Conservation (phyloP, 495 filamentous ascomycete species). For the Barbatosphaeria neglecta region DNA sequence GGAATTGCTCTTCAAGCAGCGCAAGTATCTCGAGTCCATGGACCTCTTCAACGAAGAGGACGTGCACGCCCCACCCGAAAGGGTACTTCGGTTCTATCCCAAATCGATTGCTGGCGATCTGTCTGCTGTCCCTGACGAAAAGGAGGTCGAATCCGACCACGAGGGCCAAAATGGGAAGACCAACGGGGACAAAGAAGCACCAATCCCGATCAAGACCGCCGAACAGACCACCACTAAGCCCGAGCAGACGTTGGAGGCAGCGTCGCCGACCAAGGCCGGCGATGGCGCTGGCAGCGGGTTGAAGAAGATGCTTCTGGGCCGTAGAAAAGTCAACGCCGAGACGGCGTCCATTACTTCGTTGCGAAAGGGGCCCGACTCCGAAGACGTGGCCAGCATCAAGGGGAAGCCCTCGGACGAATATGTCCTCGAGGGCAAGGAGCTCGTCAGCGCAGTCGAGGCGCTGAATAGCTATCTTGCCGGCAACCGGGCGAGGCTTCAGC, state of each 20-base stretch:
- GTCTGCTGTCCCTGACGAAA: slow-evolving; percentile 33
- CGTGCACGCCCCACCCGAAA: slow-evolving; percentile 77
- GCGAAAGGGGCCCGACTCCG: slow-evolving; percentile 30
- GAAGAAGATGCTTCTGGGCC: slow-evolving; percentile 39
- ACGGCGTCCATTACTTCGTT: slow-evolving; percentile 55
- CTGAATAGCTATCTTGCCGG: slow-evolving; percentile 78
- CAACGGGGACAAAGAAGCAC: slow-evolving; percentile 31
- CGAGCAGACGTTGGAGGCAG: slow-evolving; percentile 11
- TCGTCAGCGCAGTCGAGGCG: slow-evolving; percentile 67
- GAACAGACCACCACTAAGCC: slow-evolving; percentile 4
- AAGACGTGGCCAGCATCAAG: slow-evolving; percentile 36
- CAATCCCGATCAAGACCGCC: slow-evolving; percentile 12
- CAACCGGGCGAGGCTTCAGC: slow-evolving; percentile 67
- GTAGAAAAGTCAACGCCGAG: slow-evolving; percentile 45
- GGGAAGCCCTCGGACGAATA: slow-evolving; percentile 25
- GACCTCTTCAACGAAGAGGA: slow-evolving; percentile 74
- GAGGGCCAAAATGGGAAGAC: slow-evolving; percentile 39
- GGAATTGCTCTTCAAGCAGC: slow-evolving; percentile 65
- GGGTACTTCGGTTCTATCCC: slow-evolving; percentile 79
- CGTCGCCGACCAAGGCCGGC: slow-evolving; percentile 31
- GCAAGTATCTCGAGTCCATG: slow-evolving; percentile 78
- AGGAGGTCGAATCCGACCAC: slow-evolving; percentile 21
- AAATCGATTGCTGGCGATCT: slow-evolving; percentile 72
- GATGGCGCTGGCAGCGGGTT: slow-evolving; percentile 22
- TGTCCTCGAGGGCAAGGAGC: slow-evolving; percentile 62